Base-by-base conservation (phyloP, 140 eudicot species). In the Cichorium intybus region DNA sequence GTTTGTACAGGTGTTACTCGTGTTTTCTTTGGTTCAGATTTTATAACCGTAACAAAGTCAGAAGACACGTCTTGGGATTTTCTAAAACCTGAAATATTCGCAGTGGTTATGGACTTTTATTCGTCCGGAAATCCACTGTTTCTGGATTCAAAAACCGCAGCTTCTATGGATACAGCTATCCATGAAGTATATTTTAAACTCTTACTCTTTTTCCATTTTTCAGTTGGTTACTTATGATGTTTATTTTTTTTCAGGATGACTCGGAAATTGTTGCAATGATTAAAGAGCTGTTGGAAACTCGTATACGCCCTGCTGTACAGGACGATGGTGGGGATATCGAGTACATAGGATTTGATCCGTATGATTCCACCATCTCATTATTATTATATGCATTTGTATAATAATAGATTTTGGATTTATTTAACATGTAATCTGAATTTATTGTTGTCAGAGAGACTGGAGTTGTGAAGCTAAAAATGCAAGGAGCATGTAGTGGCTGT, bases 401-500 rank as follows among this genome's bases (percentile, higher is more conserved):
- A 18, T 6, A 14, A 37, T 37, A 8, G 4, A 46, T 22, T 55
- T 73, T 6, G 34, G 10, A 23, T 62, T 23, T 33, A 28, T 48
- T 39, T 34, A 35, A 28, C 41, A 14, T 8, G 2, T 27, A 2
- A 56, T 29, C 27, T 39, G 28, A 23, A 33, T 9, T 15, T 1
- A 39, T 76, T 27, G 55, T 76, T 27, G 55, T 22, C 66, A 86
- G 95, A 58, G 99, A 86, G 59, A 79, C 88, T 34, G 99, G 99
- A 70, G 71, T 88, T 57, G 99, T 93, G 64, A 93, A 86, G 76
- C 95, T 88, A 33, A 79, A 81, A 68, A 88, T 93, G 99, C 99
- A 93, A 81, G 99, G 99, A 72, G 99, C 99, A n/a, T 93, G 99
- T 77, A 93, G 99, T 61, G 99, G 99, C 5, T 93, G 99, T 73